These are phyloP conservation scores for Clathrus columnatus DNA, from an alignment of 768 basidiomycete genomes.

Conservation along the genomic window DNA sequence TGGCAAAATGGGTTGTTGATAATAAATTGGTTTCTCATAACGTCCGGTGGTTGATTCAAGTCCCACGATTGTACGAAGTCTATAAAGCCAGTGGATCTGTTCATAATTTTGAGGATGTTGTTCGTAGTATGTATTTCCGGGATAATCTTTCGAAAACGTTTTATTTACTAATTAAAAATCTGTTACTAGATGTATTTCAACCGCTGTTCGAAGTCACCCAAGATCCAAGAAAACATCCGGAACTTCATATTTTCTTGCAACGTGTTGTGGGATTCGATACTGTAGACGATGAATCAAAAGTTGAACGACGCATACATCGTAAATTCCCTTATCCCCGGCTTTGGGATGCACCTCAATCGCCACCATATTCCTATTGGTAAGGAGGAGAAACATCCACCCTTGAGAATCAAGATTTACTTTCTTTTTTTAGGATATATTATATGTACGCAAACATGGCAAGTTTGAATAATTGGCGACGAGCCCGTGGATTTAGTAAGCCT, in stretches of 20 bases:
- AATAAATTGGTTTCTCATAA: slow-evolving; percentile 94
- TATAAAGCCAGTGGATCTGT: slow-evolving; percentile 86
- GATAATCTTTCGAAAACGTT: not conserved
- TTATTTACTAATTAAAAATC: not conserved
- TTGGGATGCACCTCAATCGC: slow-evolving; percentile 86
- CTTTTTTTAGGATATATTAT: slow-evolving; percentile 72
- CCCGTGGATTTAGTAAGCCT: slow-evolving; percentile 81
- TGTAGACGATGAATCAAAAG: slow-evolving; percentile 97
- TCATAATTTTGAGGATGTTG: slow-evolving; percentile 82
- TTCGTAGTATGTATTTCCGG: slow-evolving; percentile 59
- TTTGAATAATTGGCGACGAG: slow-evolving; percentile 85
- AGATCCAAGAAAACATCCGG: slow-evolving; percentile 83
- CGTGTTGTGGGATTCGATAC: slow-evolving; percentile 95
- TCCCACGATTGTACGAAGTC: slow-evolving; percentile 90
- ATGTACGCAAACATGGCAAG: slow-evolving; percentile 96
- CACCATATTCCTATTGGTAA: slow-evolving; percentile 93
- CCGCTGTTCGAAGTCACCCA: slow-evolving; percentile 95
- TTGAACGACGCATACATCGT: slow-evolving; percentile 81
- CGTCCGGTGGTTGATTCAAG: slow-evolving; percentile 94
- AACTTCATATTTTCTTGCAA: slow-evolving; percentile 91
- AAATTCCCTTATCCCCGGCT: slow-evolving; percentile 88
- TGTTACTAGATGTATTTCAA: slow-evolving; percentile 68
- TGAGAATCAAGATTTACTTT: not conserved
- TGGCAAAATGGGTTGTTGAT: slow-evolving; percentile 93
- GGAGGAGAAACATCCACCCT: slow-evolving; percentile 13